Percentiles rank a stretch among this genome's conserved stretches.
phyloP scores from a whole-genome alignment of 1,284 basidiomycete species.

The Sanghuangporus sanghuang region DNA sequence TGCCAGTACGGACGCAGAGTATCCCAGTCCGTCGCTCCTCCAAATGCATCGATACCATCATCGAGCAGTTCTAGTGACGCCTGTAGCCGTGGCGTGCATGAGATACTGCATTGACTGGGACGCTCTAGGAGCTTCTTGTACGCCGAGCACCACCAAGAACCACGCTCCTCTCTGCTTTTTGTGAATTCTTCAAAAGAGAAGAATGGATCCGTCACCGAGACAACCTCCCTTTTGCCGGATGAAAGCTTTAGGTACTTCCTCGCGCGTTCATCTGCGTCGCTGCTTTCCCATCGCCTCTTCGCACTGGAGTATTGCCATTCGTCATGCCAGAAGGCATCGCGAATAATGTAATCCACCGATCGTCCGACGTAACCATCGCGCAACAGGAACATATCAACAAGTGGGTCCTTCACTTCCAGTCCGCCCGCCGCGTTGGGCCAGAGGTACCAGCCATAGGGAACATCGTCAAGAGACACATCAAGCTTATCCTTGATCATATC shows the following conservation, averaged over 20 bases:
- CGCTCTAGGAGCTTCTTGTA: conserved; percentile 30
- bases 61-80: conserved; percentile 22
- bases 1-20: conserved; percentile 16
- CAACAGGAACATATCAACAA: conserved; percentile 34
- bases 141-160: conserved; percentile 27
- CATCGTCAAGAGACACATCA: conserved; percentile 25
- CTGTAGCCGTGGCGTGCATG: conserved; percentile 24
- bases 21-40: neutral
- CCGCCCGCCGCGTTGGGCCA: conserved; percentile 37
- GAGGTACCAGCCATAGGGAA: conserved; percentile 42
- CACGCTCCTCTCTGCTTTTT: conserved; percentile 30
- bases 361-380: conserved; percentile 16
- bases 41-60: conserved; percentile 11
- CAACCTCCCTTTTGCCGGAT: neutral
- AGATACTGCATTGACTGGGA: conserved; percentile 16
- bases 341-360: conserved; percentile 20
- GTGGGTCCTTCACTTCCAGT: conserved; percentile 34
- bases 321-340: conserved; percentile 23
- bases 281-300: conserved; percentile 28
- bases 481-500: conserved; percentile 31
- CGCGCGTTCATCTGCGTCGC: neutral
- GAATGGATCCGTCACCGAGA: conserved; percentile 23
- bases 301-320: conserved; percentile 22
- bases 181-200: conserved; percentile 33
- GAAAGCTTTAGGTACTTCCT: neutral